A percentile compares a stretch with the other conserved stretches of the same genome.
These are phyloP conservation scores for Phytophthora podocarpi DNA, from an alignment of 352 stramenopile species.

Conservation along the genomic window DNA sequence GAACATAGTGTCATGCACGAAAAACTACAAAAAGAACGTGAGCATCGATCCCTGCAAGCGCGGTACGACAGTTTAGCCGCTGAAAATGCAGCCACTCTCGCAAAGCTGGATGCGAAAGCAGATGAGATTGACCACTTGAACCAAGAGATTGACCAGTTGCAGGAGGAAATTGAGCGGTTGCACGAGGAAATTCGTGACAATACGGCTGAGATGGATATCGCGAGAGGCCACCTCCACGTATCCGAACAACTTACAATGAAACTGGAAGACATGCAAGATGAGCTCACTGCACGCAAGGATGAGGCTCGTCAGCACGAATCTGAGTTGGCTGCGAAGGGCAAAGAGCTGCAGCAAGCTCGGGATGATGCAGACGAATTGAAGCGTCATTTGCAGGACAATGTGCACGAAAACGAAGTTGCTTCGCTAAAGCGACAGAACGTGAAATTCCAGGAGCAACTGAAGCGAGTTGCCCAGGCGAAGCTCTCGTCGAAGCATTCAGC, in stretches of 20 bases:
- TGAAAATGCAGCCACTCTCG: conserved; percentile 23
- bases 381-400: conserved; percentile 21
- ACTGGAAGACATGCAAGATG: conserved; percentile 45
- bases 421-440: conserved; percentile 33
- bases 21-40: conserved; percentile 56
- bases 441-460: conserved; percentile 35
- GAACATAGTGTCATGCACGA: conserved; percentile 58
- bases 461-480: conserved; percentile 30
- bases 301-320: conserved; percentile 36
- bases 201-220: conserved; percentile 47
- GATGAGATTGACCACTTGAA: conserved; percentile 28
- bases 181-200: conserved; percentile 49
- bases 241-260: conserved; percentile 55
- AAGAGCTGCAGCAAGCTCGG: conserved; percentile 27
- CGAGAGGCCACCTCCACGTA: conserved; percentile 40
- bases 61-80: conserved; percentile 33
- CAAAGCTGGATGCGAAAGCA: conserved; percentile 34
- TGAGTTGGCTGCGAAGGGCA: conserved; percentile 36
- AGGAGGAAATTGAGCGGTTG: conserved; percentile 36
- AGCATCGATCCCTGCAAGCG: conserved; percentile 43
- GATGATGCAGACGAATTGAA: conserved; percentile 27
- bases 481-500: conserved; percentile 23
- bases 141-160: conserved; percentile 31
- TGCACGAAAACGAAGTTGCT: conserved; percentile 34
- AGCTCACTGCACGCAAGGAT: conserved; percentile 35